These are phyloP conservation scores for Exophiala viscosa DNA, from an alignment of 2,329 filamentous ascomycete species.

Conservation along the genomic window DNA sequence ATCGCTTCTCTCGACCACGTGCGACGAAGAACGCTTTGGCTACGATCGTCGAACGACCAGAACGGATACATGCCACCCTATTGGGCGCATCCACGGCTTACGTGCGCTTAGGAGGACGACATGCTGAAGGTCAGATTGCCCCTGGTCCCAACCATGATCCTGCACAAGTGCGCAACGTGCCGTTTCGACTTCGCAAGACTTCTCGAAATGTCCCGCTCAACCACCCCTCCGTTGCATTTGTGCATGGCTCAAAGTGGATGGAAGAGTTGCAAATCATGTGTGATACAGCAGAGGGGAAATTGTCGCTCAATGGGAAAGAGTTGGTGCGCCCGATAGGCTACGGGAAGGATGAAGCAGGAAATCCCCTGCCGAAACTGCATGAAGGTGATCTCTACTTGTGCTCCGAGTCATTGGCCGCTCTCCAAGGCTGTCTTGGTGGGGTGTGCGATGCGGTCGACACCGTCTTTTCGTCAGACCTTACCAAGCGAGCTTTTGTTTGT, in stretches of 20 bases:
- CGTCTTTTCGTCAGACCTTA: constrained; percentile 63
- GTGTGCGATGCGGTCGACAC: constrained; percentile 89
- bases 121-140: constrained; percentile 66
- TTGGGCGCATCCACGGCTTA: constrained; percentile 83
- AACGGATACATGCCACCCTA: constrained; percentile 79
- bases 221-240: constrained; percentile 77
- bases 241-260: constrained; percentile 93
- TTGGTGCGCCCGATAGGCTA: constrained; percentile 58
- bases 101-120: constrained; percentile 73
- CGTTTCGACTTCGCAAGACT: constrained; percentile 84
- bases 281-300: constrained; percentile 69
- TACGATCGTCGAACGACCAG: constrained; percentile 88
- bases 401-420: constrained; percentile 75
- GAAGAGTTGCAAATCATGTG: constrained; percentile 84
- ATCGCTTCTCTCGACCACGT: constrained; percentile 80
- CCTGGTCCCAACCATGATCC: constrained; percentile 52
- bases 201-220: constrained; percentile 65
- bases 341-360: constrained; percentile 41
- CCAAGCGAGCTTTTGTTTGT: constrained; percentile 78
- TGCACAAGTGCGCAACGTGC: constrained; percentile 34
- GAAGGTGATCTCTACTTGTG: constrained; percentile 90
- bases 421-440: constrained; percentile 87
- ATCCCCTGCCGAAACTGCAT: constrained; percentile 59
- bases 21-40: constrained; percentile 67
- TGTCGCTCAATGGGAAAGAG: constrained; percentile 75